Evolutionary conservation across 306 rosid genomes (phyloP), one percentile per base, ranked within the genome.

Genomic region (Sechiopsis laciniata): DNA sequence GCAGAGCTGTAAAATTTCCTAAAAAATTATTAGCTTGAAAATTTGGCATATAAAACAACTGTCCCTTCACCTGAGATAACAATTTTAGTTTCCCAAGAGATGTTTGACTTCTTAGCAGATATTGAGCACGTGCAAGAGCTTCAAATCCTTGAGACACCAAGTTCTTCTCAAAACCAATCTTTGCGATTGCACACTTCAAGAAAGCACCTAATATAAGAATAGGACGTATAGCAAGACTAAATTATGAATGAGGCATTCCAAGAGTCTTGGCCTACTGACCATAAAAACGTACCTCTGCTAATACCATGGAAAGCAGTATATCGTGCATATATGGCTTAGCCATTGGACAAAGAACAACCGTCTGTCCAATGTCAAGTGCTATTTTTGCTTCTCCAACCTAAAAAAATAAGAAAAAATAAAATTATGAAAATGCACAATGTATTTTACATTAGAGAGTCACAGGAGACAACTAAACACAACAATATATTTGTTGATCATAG

Each of bases 101-200:
- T 70, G 83, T 85, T 79, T 84, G 85, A 80, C 95, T 88, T 84
- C 96, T 80, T 46, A 95, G 87, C 79, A 91, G 82, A 85, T 86
- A 77, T 76, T 88, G 99, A n/a, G 99, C 97, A 58, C 92, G 97
- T 71, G 97, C 96, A 60, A 95, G 99, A 76, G 99, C 97, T 87
- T 95, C 99, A 67, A 95, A 95, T 69, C 99, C 99, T 78, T 89
- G 95, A 73, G 96, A 89, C 57, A 95, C 92, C 78, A 81, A 89
- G 65, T 88, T 95, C 87, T 86, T 95, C 91, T 95, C 97, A 73
- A 95, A 89, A 80, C 87, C 84, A 78, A 81, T 83, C 90, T 91
- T 95, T 26, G 99, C 99, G 80, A 82, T 85, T 69, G 92, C 88
- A 89, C 99, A 95, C 99, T 94, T 94, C 87, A 87, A 89, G 88